Evolutionary conservation across 495 filamentous ascomycete species (phyloP).

Genomic region (Pyrenula aspistea): DNA sequence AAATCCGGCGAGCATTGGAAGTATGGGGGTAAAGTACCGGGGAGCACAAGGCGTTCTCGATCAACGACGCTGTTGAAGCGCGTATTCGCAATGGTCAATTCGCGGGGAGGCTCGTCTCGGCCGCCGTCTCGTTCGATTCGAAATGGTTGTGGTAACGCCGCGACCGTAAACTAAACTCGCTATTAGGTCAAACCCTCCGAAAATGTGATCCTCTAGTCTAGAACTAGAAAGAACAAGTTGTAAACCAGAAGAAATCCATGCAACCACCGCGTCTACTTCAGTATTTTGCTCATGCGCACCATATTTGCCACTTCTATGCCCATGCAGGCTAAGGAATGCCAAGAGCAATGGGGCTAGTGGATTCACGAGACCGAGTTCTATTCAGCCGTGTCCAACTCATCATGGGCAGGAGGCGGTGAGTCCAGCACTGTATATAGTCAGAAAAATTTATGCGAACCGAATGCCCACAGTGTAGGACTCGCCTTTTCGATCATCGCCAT

Average conservation of each 20-base stretch:
- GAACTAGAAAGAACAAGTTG: background rate
- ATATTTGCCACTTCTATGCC: background rate
- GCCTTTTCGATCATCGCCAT: conserved; percentile 79
- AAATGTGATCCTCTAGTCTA: background rate
- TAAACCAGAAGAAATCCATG: background rate
- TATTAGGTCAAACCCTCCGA: background rate
- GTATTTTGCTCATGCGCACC: background rate
- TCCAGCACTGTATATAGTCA: conserved; percentile 41
- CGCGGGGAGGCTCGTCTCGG: background rate
- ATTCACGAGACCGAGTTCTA: conserved; percentile 38
- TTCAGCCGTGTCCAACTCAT: conserved; percentile 96
- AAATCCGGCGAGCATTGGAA: too few species aligned
- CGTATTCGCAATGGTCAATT: background rate
- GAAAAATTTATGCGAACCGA: conserved; percentile 6
- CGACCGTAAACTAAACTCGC: background rate
- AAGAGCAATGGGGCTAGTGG: background rate
- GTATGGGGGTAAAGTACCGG: too few species aligned
- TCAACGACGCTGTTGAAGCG: too few species aligned
- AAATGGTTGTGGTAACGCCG: background rate
- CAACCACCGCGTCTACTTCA: background rate
- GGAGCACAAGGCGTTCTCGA: too few species aligned
- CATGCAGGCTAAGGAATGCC: background rate
- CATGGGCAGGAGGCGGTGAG: conserved; percentile 72
- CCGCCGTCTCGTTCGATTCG: background rate
- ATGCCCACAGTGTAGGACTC: conserved; percentile 10